Evolutionary conservation across 2,329 filamentous ascomycete genomes (phyloP).

Genomic region (Venturia asperata): DNA sequence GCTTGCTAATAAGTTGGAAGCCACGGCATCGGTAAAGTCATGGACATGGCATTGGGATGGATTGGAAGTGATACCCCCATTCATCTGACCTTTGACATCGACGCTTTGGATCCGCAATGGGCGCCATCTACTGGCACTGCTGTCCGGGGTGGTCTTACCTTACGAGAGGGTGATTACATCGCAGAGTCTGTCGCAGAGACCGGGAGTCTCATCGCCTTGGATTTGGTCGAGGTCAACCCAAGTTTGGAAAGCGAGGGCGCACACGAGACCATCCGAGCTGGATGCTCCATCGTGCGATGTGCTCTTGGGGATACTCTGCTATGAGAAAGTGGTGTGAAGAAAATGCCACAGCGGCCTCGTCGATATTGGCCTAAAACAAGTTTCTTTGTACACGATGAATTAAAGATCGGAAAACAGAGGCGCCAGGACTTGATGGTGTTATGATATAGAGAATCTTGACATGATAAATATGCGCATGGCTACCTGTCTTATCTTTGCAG

Average conservation of each 20-base stretch:
- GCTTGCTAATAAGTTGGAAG: constrained; percentile 37
- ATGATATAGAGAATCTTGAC: neutral
- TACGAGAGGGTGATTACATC: constrained; percentile 95
- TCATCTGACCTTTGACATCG: constrained; percentile 94
- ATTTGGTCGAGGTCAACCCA: constrained; percentile 50
- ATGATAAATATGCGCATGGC: neutral
- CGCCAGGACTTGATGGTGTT: neutral
- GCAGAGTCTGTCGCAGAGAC: constrained; percentile 59
- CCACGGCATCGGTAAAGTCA: constrained; percentile 87
- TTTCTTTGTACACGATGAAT: neutral
- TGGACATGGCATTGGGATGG: constrained; percentile 97
- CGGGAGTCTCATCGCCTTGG: constrained; percentile 50
- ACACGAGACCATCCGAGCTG: constrained; percentile 79
- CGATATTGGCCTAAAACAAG: neutral
- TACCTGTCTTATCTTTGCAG: no score
- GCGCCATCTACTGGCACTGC: constrained; percentile 93
- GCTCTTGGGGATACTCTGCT: constrained; percentile 86
- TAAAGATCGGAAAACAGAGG: neutral
- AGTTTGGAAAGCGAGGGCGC: constrained; percentile 53
- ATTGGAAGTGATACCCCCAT: constrained; percentile 93
- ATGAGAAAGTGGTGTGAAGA: constrained; percentile 32
- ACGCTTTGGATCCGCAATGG: constrained; percentile 92
- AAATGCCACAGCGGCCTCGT: neutral
- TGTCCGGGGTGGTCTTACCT: constrained; percentile 83
- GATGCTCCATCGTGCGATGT: constrained; percentile 84